Base-by-base conservation (phyloP, 306 rosid genomes). In the Cucumis melo region DNA sequence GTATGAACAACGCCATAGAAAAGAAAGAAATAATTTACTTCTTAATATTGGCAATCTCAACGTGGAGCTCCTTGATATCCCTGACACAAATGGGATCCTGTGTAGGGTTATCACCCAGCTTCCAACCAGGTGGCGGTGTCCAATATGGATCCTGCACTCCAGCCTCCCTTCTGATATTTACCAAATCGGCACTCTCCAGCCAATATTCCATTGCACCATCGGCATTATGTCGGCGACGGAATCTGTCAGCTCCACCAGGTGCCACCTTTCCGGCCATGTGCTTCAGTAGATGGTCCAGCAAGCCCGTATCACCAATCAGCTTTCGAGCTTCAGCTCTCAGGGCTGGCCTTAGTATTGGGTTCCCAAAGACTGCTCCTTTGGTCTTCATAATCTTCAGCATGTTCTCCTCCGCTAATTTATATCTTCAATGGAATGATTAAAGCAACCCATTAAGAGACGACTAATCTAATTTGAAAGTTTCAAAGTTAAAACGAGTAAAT, bases 161-260 rank as follows among this genome's bases (percentile, higher is more conserved):
- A 10, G 89, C 94, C 57, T 92, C 84, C 82, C 46, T 83, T 75
- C 99, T 84, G 13, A 91, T 75, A 44, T 87, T 82, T 16, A 75
- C 79, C 63, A 94, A 80, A 76, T 94, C 93, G 78, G 97, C 97
- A 77, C 86, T 86, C 81, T 94, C 99, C 57, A 94, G 72, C 97
- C 99, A 94, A 76, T 92, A 94, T 75, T 90, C 99, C 96, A 94
- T 92, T 17, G 91, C 91, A 1, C 99, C 99, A 72, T 92, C 96
- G 0, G 97, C 83, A 76, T 92, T 94, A 81, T 92, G 96, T 10
- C 97, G 82, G 57, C 97, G 83, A 42, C 90, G 85, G 72, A 94
- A 94, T 75, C 99, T 80, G 64, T 89, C 91, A 5, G 38, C 53
- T 58, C 95, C 99, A 3, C 95, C 97, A 0, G 99, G 97, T 21